phyloP scores from a whole-genome alignment of 768 basidiomycete genomes.

The Tremella mesenterica region DNA sequence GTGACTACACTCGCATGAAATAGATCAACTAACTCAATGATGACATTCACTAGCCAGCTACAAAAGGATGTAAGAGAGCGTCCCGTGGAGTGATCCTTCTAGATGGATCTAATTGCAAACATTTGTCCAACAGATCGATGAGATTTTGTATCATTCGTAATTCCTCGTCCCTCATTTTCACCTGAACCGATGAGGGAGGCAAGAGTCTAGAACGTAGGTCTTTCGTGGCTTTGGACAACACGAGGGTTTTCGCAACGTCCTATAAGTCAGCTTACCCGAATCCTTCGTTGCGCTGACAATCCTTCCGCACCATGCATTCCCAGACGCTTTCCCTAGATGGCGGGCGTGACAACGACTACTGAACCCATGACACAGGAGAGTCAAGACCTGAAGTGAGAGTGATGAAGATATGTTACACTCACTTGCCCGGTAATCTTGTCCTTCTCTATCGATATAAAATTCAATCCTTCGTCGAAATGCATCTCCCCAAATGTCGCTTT shows the following conservation, averaged over 20 bases:
- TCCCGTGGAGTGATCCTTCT: slow-evolving; percentile 84
- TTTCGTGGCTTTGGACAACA: slow-evolving; percentile 69
- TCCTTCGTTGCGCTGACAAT: too few species aligned
- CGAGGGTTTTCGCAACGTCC: slow-evolving; percentile 73
- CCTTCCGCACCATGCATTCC: too few species aligned
- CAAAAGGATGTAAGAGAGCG: slow-evolving; percentile 77
- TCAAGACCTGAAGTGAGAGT: too few species aligned
- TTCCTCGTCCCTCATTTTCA: slow-evolving; percentile 80
- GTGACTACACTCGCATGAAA: too few species aligned
- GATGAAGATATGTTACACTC: slow-evolving; percentile 45
- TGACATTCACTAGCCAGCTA: slow-evolving; percentile 50
- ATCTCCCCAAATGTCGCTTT: slow-evolving; percentile 82
- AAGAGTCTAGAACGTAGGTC: slow-evolving; percentile 76
- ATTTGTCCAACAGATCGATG: slow-evolving; percentile 84
- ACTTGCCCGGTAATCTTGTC: slow-evolving; percentile 78
- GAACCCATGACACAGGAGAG: too few species aligned
- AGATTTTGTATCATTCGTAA: slow-evolving; percentile 67
- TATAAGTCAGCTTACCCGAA: slow-evolving; percentile 38
- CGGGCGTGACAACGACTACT: too few species aligned
- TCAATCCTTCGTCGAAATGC: slow-evolving; percentile 89
- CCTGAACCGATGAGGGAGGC: slow-evolving; percentile 58
- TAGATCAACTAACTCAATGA: not conserved
- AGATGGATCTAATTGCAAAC: slow-evolving; percentile 73
- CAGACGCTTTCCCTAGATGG: too few species aligned
- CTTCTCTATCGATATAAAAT: slow-evolving; percentile 68